Percentiles rank a stretch among this genome's conserved stretches.
Conservation (phyloP, 768 basidiomycete genomes). For the Saitozyma podzolica region DNA sequence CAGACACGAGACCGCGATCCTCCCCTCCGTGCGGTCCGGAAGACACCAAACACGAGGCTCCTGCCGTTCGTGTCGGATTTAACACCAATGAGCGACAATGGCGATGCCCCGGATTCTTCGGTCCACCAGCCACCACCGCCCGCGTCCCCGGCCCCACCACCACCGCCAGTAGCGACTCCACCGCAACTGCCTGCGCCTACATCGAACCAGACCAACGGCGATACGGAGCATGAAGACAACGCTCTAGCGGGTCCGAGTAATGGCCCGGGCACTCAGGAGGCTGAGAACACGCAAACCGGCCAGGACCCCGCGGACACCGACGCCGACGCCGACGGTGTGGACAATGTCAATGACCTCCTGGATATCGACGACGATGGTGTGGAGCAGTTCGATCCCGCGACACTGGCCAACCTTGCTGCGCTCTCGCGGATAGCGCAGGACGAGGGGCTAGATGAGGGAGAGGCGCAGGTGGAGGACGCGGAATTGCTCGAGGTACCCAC, state of each 20-base stretch:
- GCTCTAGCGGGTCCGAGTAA: neutral
- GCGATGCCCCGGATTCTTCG: constrained; percentile 10
- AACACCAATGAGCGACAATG: constrained; percentile 23
- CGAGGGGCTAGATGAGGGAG: constrained; percentile 9
- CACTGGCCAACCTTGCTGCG: constrained; percentile 41
- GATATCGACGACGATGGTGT: neutral
- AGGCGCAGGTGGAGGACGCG: neutral
- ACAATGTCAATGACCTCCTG: neutral
- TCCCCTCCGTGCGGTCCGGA: neutral
- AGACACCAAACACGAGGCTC: neutral
- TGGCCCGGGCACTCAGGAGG: neutral
- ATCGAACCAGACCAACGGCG: neutral
- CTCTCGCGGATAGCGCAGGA: constrained; percentile 30
- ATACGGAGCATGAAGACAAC: neutral
- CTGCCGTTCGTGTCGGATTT: neutral
- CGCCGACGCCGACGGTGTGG: neutral
- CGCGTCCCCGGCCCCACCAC: neutral
- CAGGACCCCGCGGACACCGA: neutral
- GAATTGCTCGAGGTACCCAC: constrained; percentile 6
- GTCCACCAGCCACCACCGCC: constrained; percentile 22
- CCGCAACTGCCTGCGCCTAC: neutral
- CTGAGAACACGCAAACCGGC: neutral
- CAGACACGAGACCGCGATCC: neutral
- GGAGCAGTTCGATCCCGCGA: constrained; percentile 37
- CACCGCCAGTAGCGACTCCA: neutral